Conservation (phyloP, 495 filamentous ascomycete species). For the Haplographium delicatum region DNA sequence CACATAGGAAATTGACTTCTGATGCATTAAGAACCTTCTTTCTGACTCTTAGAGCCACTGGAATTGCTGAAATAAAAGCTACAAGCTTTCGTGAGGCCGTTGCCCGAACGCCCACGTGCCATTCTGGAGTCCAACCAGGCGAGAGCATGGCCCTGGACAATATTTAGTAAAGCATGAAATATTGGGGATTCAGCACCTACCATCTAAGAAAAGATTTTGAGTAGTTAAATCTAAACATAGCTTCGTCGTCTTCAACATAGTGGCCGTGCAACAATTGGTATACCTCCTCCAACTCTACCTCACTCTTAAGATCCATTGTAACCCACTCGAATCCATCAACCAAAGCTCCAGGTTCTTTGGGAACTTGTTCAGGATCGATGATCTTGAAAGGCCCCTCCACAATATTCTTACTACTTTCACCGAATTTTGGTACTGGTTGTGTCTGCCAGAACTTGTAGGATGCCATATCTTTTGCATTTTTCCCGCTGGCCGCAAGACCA, state of each 20-base stretch:
- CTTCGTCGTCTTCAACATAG: slow-evolving; percentile 94
- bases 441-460: slow-evolving; percentile 98
- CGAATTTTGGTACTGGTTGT: slow-evolving; percentile 87
- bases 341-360: slow-evolving; percentile 60
- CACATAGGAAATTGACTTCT: slow-evolving; percentile 96
- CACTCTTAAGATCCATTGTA: slow-evolving; percentile 72
- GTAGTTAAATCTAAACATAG: slow-evolving; percentile 97
- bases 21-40: slow-evolving; percentile 67
- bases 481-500: slow-evolving; percentile 65
- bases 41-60: slow-evolving; percentile 74
- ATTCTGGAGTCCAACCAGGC: slow-evolving; percentile 91
- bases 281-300: slow-evolving; percentile 64
- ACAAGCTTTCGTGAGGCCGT: slow-evolving; percentile 74
- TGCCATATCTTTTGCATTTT: slow-evolving; percentile 93
- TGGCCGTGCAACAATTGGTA: slow-evolving; percentile 85
- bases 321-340: slow-evolving; percentile 88
- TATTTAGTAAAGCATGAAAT: slow-evolving; percentile 25
- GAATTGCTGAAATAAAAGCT: slow-evolving; percentile 91
- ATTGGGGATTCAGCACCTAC: slow-evolving; percentile 38
- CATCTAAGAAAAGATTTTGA: slow-evolving; percentile 83
- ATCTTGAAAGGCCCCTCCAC: slow-evolving; percentile 51
- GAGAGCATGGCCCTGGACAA: slow-evolving; percentile 83
- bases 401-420: slow-evolving; percentile 37
- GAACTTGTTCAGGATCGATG: slow-evolving; percentile 69
- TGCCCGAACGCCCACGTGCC: slow-evolving; percentile 90